Conservation (phyloP, 1,284 basidiomycete genomes). For the Bjerkandera adusta region DNA sequence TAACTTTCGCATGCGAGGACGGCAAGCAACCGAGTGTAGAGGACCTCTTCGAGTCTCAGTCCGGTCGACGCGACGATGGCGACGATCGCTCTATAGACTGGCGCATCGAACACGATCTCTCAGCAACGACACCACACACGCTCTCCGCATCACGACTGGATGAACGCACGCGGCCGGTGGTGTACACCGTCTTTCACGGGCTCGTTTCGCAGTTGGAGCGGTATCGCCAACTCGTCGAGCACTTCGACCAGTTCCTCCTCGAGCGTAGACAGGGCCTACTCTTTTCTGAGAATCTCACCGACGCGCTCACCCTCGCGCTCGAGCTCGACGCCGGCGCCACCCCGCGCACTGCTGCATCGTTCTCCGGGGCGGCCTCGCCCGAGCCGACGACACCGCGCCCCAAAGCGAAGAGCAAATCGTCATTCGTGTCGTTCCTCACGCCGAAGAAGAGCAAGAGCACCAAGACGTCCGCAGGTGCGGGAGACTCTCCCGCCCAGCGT, state of each 20-base stretch:
- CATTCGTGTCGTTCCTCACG: constrained; percentile 75
- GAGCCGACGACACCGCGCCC: constrained; percentile 40
- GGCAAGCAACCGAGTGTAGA: constrained; percentile 1
- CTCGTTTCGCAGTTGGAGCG: constrained; percentile 78
- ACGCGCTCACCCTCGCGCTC: constrained; percentile 77
- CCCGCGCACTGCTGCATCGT: constrained; percentile 25
- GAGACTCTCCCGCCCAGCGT: constrained; percentile 38
- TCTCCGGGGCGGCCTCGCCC: constrained; percentile 20
- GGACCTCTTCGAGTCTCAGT: background rate
- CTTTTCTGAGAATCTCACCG: constrained; percentile 91
- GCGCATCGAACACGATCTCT: constrained; percentile 61
- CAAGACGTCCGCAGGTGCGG: constrained; percentile 25
- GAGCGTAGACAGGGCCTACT: constrained; percentile 89
- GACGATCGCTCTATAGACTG: constrained; percentile 82
- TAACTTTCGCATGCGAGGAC: constrained; percentile 61
- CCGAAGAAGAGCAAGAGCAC: constrained; percentile 58
- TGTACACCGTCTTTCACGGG: constrained; percentile 77
- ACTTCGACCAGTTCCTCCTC: constrained; percentile 83
- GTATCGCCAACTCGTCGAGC: constrained; percentile 70
- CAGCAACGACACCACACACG: constrained; percentile 47
- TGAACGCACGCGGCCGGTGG: constrained; percentile 69
- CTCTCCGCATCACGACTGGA: constrained; percentile 68
- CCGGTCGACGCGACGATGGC: constrained; percentile 41
- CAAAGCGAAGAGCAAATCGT: constrained; percentile 52
- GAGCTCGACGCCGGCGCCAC: constrained; percentile 42